Conservation (phyloP, 2,329 filamentous ascomycete genomes). For the Aspergillus alliaceus region DNA sequence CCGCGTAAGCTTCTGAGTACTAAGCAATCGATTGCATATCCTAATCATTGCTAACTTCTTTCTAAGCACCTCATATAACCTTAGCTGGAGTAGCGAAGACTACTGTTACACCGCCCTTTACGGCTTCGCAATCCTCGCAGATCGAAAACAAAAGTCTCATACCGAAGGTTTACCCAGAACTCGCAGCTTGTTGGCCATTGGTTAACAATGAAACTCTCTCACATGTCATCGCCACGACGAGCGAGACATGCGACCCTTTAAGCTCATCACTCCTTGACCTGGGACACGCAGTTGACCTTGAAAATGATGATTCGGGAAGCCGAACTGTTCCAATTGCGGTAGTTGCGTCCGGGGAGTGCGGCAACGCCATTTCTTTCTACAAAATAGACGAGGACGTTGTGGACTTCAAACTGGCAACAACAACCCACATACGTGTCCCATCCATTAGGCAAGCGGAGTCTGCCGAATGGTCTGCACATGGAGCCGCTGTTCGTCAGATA, state of each 20-base stretch:
- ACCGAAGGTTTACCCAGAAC: constrained; percentile 33
- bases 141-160: constrained; percentile 24
- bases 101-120: constrained; percentile 24
- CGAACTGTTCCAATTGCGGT: constrained; percentile 38
- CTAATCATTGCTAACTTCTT: background rate
- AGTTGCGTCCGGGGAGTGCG: constrained; percentile 43
- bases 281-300: constrained; percentile 47
- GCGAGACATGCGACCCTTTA: constrained; percentile 34
- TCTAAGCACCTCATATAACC: constrained; percentile 22
- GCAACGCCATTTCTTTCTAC: constrained; percentile 50
- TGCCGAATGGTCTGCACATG: constrained; percentile 50
- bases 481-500: constrained; percentile 55
- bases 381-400: constrained; percentile 30
- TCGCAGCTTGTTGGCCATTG: constrained; percentile 35
- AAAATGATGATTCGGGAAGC: constrained; percentile 24
- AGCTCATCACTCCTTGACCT: constrained; percentile 49
- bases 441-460: constrained; percentile 43
- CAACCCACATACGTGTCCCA: constrained; percentile 38
- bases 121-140: constrained; percentile 12
- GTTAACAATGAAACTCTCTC: constrained; percentile 33
- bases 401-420: constrained; percentile 18
- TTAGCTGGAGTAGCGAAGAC: constrained; percentile 34
- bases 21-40: background rate
- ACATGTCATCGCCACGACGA: constrained; percentile 28
- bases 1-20: constrained; percentile 23